Evolutionary conservation across 106 monocot species (phyloP), one percentile per base, ranked within the genome.

Genomic region (Triglochin maritima): DNA sequence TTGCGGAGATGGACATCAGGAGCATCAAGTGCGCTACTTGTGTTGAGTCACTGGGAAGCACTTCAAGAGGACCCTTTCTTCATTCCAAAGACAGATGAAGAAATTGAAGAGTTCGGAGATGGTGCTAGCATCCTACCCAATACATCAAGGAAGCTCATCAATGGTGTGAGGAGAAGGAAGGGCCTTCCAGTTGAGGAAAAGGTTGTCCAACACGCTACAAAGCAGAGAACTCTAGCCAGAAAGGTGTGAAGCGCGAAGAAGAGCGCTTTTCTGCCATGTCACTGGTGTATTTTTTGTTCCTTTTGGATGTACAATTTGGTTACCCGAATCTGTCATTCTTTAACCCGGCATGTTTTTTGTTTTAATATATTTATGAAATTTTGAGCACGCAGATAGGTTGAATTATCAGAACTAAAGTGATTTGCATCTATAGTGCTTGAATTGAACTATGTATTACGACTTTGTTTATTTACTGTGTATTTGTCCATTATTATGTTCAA

Each of bases 101-200:
- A 96, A 72, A 76, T 83, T 0, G 91, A 96, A 64, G 96, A 96
- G 62, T 90, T 83, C 80, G 91, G 96, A 50, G 96, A 96, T 80
- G 96, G 96, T 54, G 76, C 88, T 6, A 91, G 91, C 61, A 76
- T 96, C 14, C 84, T 76, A 63, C 96, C 81, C 17, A 96, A 91
- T 48, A 81, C 85, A n/a, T 81, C 91, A 2, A 81, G 83, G 56
- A 90, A 86, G 69, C 85, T 96, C 50, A 82, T 91, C 72, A 76
- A 96, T 77, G 57, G 80, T 12, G 91, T 96, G 8, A 86, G 96
- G 59, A 58, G 91, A 72, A 75, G 91, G 67, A 96, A 96, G 67
- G 96, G 96, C 4, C 80, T 96, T 29, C 81, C 64, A 46, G 86
- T 96, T 58, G 96, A 96, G 73, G 96, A 96, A 59, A 96, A 96